Percentiles rank a stretch among this genome's conserved stretches.
Conservation (phyloP, 768 basidiomycete genomes). For the Mycena leptocephala region DNA sequence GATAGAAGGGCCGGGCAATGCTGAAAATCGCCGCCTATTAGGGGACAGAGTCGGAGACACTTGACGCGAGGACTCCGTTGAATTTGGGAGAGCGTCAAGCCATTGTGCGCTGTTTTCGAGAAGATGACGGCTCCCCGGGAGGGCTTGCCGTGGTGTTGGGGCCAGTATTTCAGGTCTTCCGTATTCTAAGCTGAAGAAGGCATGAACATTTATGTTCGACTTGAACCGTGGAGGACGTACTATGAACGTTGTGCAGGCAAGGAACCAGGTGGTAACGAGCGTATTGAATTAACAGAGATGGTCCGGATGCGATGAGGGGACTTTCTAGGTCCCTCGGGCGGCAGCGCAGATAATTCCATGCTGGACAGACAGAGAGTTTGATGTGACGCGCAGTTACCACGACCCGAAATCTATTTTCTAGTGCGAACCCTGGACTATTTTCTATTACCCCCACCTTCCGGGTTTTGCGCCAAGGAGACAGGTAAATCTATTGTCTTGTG, state of each 20-base stretch:
- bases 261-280: constrained; percentile 21
- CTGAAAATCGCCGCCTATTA: constrained; percentile 22
- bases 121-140: constrained; percentile 20
- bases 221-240: neutral
- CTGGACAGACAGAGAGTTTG: constrained; percentile 31
- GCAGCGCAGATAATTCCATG: constrained; percentile 60
- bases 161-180: constrained; percentile 37
- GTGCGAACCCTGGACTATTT: no score
- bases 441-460: no score
- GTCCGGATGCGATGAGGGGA: constrained; percentile 48
- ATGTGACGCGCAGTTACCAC: no score
- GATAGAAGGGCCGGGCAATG: constrained; percentile 17
- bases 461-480: no score
- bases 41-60: constrained; percentile 32
- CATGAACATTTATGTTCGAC: neutral
- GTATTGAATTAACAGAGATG: constrained; percentile 46
- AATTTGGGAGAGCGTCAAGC: constrained; percentile 3
- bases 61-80: constrained; percentile 28
- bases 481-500: no score
- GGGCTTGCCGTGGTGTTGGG: constrained; percentile 30
- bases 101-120: constrained; percentile 33
- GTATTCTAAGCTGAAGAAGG: constrained; percentile 23
- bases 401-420: no score
- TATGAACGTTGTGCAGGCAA: constrained; percentile 17
- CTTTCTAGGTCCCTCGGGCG: constrained; percentile 52